Evolutionary conservation across 352 stramenopile genomes (phyloP), one percentile per base, ranked within the genome.

Genomic region (Phytophthora uliginosa): DNA sequence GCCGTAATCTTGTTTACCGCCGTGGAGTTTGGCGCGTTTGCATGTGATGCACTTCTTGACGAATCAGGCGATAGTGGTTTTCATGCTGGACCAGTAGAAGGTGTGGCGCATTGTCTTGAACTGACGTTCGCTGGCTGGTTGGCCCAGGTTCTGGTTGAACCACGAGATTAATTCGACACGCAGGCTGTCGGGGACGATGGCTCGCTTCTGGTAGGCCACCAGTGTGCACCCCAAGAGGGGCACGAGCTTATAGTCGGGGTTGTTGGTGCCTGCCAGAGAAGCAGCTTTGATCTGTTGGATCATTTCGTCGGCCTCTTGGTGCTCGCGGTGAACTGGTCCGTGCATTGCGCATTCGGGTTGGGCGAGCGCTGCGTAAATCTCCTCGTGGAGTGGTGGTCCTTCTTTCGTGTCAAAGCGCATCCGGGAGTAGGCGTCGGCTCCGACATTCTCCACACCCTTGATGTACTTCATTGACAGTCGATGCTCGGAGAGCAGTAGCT

Each of bases 111-210:
- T 40, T 12, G 8, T 40, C 8, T 40, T 40, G 8, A 17, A 40
- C 13, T 12, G 9, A 15, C 6, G 34, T 5, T 40, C 2, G 5
- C 9, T 15, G 8, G 34, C 8, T 3, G 34, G 34, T 1, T 40
- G 34, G 34, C 1, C 34, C 34, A 20, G 17, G 6, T 59, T 53
- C n/a, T 66, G 48, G 33, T 65, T 50, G 17, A 59, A 66, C 47
- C 47, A 52, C 10, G 2, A 18, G 20, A 66, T 59, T 33, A 59
- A 13, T 20, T 52, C 59, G 33, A 55, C 36, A 5, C 60, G 60
- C 34, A 60, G 22, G 18, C 1, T 60, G 20, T 67, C 34, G 0
- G 60, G 60, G 1, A 55, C 36, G 15, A 70, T 45, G 7, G 63
- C 63, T 7, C 52, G 52, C 31, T 59, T 6, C 8, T 4, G 33